Evolutionary conservation across 225 moss, liverwort and hornwort species (phyloP).

Genomic region (Climacium dendroides): DNA sequence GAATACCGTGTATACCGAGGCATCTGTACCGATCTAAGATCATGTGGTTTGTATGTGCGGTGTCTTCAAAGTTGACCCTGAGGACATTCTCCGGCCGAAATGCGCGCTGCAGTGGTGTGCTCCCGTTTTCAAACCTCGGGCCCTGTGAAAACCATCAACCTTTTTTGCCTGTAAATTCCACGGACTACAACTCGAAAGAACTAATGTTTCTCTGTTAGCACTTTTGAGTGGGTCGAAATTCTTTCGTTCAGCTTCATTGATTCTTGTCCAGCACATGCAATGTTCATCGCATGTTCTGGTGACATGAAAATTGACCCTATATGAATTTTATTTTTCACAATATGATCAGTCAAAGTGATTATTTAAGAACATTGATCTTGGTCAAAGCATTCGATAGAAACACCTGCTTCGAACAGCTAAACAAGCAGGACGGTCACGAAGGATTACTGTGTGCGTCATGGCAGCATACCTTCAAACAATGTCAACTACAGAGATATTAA

Average conservation of each 20-base stretch:
- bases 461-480: neutral
- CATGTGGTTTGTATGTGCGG: neutral
- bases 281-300: neutral
- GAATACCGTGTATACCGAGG: constrained; percentile 8
- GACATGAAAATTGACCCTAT: neutral
- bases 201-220: neutral
- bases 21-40: constrained; percentile 6
- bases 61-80: constrained; percentile 15
- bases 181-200: neutral
- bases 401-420: neutral
- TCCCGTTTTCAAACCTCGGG: constrained; percentile 15
- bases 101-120: constrained; percentile 16
- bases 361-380: neutral
- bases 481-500: neutral
- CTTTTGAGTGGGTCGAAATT: neutral
- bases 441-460: neutral
- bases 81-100: constrained; percentile 23
- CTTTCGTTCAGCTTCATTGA: neutral
- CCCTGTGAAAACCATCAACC: constrained; percentile 4
- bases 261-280: neutral
- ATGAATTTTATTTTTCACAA: neutral
- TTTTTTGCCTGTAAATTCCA: neutral
- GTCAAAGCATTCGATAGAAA: neutral
- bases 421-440: neutral
- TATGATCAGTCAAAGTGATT: neutral